These are phyloP conservation scores for Colletotrichum zoysiae DNA, from an alignment of 2,329 filamentous ascomycete species.

Conservation along the genomic window DNA sequence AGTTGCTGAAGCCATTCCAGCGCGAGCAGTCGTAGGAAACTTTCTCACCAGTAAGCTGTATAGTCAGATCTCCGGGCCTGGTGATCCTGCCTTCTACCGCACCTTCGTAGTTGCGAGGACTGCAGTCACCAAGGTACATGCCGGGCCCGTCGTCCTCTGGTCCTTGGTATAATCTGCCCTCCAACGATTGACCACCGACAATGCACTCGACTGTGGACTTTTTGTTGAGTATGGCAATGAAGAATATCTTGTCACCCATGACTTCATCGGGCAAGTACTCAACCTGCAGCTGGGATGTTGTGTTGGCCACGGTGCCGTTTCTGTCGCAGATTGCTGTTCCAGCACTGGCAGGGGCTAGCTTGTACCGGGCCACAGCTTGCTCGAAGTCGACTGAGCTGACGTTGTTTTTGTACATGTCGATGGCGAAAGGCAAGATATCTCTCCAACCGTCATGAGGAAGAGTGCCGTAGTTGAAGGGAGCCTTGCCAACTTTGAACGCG, in stretches of 20 bases:
- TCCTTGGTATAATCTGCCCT: no score
- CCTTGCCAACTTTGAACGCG: conserved; percentile 43
- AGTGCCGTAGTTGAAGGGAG: conserved; percentile 59
- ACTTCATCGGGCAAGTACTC: conserved; percentile 41
- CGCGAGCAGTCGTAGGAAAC: no score
- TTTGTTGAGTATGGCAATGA: not conserved
- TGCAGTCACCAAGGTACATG: no score
- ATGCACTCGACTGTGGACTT: not conserved
- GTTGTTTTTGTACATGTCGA: conserved; percentile 61
- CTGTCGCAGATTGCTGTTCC: conserved; percentile 41
- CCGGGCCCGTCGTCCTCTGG: no score
- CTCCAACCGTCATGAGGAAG: conserved; percentile 63
- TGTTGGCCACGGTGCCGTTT: conserved; percentile 49
- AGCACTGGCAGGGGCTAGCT: conserved; percentile 43
- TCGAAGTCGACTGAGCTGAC: conserved; percentile 46
- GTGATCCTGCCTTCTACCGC: no score
- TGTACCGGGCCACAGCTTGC: conserved; percentile 50
- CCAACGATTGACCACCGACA: not conserved
- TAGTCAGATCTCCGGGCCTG: no score
- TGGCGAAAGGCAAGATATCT: conserved; percentile 61
- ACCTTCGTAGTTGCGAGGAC: no score
- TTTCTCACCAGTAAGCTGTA: no score
- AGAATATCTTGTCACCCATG: conserved; percentile 45
- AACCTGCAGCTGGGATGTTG: conserved; percentile 45
- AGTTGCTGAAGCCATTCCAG: no score